These are phyloP conservation scores for Populus simonii DNA, from an alignment of 345 rosid species.

Conservation along the genomic window DNA sequence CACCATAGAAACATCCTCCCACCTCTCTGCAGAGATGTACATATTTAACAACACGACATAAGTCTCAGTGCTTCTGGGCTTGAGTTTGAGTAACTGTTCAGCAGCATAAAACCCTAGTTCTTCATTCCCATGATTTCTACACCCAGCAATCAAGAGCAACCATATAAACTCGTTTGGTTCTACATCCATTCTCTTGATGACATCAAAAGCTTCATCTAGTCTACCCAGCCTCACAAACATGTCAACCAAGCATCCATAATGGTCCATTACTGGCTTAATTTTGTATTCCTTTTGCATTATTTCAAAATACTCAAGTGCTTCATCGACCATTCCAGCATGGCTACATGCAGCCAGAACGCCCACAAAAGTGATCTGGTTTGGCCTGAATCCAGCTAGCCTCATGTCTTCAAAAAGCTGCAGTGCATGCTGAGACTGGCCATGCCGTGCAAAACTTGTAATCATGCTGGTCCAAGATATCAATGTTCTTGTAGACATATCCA, in stretches of 20 bases:
- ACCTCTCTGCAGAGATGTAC: slow-evolving; percentile 35
- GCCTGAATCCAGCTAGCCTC: slow-evolving; percentile 46
- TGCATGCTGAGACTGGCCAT: slow-evolving; percentile 42
- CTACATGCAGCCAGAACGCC: slow-evolving; percentile 60
- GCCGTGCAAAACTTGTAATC: slow-evolving; percentile 46
- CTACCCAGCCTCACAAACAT: slow-evolving; percentile 46
- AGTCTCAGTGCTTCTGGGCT: slow-evolving; percentile 34
- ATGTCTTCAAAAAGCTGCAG: slow-evolving; percentile 61
- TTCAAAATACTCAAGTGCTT: slow-evolving; percentile 48
- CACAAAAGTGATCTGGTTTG: slow-evolving; percentile 55
- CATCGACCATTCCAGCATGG: slow-evolving; percentile 45
- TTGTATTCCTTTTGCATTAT: slow-evolving; percentile 48
- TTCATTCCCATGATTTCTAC: slow-evolving; percentile 34
- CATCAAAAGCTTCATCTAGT: slow-evolving; percentile 46
- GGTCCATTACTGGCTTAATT: slow-evolving; percentile 49
- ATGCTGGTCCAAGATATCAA: slow-evolving; percentile 61
- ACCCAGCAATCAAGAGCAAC: slow-evolving; percentile 46
- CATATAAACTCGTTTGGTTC: slow-evolving; percentile 43
- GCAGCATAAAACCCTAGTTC: slow-evolving; percentile 46
- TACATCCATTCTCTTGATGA: slow-evolving; percentile 41
- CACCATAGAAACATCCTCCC: slow-evolving; percentile 41
- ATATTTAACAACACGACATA: slow-evolving; percentile 29
- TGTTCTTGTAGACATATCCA: slow-evolving; percentile 50
- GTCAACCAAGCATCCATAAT: slow-evolving; percentile 42
- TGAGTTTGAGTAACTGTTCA: slow-evolving; percentile 44